These are phyloP conservation scores for Pseudogymnoascus sp. DNA, from an alignment of 2,329 filamentous ascomycete species.

Conservation along the genomic window DNA sequence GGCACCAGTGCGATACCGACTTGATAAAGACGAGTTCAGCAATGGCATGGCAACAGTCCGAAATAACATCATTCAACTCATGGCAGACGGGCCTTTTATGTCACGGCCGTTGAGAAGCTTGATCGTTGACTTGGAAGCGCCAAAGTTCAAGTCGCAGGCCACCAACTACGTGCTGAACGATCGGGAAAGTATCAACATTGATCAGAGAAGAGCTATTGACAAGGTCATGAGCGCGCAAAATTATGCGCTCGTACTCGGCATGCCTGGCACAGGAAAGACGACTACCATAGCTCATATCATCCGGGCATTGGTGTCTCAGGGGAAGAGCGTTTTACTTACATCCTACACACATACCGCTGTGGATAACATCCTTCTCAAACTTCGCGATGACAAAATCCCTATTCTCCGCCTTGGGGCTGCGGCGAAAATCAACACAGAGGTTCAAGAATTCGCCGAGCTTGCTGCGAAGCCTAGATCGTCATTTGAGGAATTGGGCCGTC, in stretches of 20 bases:
- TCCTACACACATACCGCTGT: constrained; percentile 97
- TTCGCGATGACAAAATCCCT: constrained; percentile 66
- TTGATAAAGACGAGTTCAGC: constrained; percentile 97
- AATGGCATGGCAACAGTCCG: constrained; percentile 93
- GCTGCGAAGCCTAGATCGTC: constrained; percentile 64
- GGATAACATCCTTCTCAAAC: constrained; percentile 93
- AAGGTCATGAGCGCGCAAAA: constrained; percentile 95
- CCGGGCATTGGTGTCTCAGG: constrained; percentile 73
- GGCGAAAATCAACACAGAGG: constrained; percentile 80
- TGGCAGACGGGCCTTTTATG: constrained; percentile 68
- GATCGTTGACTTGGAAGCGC: constrained; percentile 67
- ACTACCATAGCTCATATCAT: constrained; percentile 98
- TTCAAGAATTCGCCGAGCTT: constrained; percentile 75
- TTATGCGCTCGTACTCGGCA: constrained; percentile 93
- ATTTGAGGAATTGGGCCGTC: constrained; percentile 73
- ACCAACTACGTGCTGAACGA: constrained; percentile 56
- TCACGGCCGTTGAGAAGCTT: constrained; percentile 66
- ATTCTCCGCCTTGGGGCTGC: constrained; percentile 78
- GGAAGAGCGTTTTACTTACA: constrained; percentile 85
- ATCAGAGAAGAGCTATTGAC: constrained; percentile 77
- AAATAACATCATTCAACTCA: constrained; percentile 87
- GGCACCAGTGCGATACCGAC: constrained; percentile 60
- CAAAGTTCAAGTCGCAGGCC: constrained; percentile 59
- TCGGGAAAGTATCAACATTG: constrained; percentile 66
- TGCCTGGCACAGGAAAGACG: constrained; percentile 97